Evolutionary conservation across 2,329 filamentous ascomycete species (phyloP), one percentile per base, ranked within the genome.

Genomic region (Trichophyton simii): DNA sequence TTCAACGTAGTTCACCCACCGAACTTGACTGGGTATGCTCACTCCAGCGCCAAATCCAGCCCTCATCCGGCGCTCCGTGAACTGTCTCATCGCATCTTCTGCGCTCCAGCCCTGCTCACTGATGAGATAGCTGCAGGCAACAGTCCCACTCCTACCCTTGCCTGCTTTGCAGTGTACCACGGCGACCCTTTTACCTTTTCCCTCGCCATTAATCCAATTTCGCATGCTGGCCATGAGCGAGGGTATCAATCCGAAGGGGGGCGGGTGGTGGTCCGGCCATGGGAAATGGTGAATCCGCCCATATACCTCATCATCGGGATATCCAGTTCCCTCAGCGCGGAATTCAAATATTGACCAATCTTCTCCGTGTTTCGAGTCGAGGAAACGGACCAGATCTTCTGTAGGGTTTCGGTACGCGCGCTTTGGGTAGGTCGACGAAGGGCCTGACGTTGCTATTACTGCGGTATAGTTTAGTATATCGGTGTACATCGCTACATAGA

Each of bases 301-400:
- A 72, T 96, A 90, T 0, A 99, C 92, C 62, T 91, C 88, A 18
- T 85, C 83, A 70, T 99, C 94, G 0, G 91, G 91, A 69, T 99
- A 99, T 1, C 94, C 94, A 0, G 94, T 96, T 3, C 94, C 94
- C 73, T 99, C 94, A 41, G 91, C 94, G 54, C 94, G 86, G 68
- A 99, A 99, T 76, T 99, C 94, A 90, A 92, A 99, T 69, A 99
- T 96, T 2, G 87, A 85, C 94, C 94, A 99, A 65, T 94, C 79
- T 28, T 84, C 77, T 31, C 82, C 87, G 75, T 99, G 94, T 69
- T 91, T 89, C 52, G 81, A 78, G 75, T 97, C 90, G 65, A 99
- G 86, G 72, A 92, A 99, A 65, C 83, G 82, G 63, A 97, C 89
- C 22, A 99, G 83, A 44, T 87, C 83, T 70, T 95, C 87, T 58